Conservation (phyloP, 768 basidiomycete genomes). For the Suillus subluteus region DNA sequence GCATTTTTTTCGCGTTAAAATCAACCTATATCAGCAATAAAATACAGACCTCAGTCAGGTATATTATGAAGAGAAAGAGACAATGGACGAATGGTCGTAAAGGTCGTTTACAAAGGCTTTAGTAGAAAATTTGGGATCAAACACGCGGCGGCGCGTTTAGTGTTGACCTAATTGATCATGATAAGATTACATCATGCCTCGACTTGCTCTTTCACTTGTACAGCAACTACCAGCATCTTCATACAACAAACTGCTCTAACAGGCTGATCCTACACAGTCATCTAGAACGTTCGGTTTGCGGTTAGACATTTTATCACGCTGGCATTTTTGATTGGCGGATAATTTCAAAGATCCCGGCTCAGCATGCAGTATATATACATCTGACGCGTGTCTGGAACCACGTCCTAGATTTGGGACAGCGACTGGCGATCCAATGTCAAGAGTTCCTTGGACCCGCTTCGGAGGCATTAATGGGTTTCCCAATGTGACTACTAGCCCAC, state of each 20-base stretch:
- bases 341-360: neutral
- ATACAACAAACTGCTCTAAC: neutral
- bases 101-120: conserved; percentile 21
- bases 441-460: neutral
- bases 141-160: conserved; percentile 6
- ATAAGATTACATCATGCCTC: conserved; percentile 1
- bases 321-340: neutral
- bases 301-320: neutral
- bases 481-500: neutral
- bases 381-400: neutral
- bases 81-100: conserved; percentile 15
- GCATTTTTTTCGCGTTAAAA: neutral
- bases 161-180: neutral
- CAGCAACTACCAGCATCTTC: neutral
- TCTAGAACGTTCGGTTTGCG: neutral
- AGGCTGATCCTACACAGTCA: neutral
- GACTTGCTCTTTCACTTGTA: neutral
- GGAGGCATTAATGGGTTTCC: neutral
- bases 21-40: neutral
- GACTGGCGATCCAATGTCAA: neutral
- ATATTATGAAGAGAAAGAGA: conserved; percentile 6
- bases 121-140: conserved; percentile 14
- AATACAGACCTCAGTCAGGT: conserved; percentile 5
- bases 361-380: neutral
- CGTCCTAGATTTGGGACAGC: neutral